phyloP scores from a whole-genome alignment of 2,329 filamentous ascomycete genomes.

The Fusarium miscanthi region DNA sequence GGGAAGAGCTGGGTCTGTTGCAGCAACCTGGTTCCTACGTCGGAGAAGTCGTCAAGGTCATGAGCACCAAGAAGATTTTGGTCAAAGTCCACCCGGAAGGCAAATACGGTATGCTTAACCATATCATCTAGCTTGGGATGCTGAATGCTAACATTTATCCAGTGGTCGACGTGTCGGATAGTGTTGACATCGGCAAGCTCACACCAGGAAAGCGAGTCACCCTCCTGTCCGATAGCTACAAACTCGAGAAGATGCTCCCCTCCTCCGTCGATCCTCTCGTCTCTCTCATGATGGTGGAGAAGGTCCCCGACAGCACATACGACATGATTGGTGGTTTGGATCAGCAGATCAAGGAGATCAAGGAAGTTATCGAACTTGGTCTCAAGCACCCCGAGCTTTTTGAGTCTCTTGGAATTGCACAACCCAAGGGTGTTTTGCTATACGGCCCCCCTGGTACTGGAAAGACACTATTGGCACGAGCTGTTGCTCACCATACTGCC shows the following conservation, averaged over 20 bases:
- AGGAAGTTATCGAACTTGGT: conserved; percentile 98
- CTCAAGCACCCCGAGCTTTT: conserved; percentile 99
- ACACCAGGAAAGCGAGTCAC: conserved; percentile 98
- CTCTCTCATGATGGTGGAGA: conserved; percentile 99
- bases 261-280: conserved; percentile 98
- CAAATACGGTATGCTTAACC: conserved; percentile 85
- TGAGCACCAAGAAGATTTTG: conserved; percentile 98
- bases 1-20: conserved; percentile 93
- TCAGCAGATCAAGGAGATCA: conserved; percentile 99
- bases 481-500: conserved; percentile 97
- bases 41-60: conserved; percentile 99
- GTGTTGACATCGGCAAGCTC: conserved; percentile 93
- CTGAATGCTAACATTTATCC: neutral
- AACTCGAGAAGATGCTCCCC: conserved; percentile 97
- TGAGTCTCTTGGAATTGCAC: conserved; percentile 97
- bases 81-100: conserved; percentile 99
- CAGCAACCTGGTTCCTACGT: conserved; percentile 99
- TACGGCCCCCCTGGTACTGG: conserved; percentile 97
- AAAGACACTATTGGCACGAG: conserved; percentile 94
- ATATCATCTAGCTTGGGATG: neutral
- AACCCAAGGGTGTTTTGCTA: conserved; percentile 95
- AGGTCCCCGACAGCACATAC: conserved; percentile 99
- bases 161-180: conserved; percentile 97
- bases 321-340: conserved; percentile 99
- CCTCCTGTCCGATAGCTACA: conserved; percentile 96